Evolutionary conservation across 148 eudicot species (phyloP), one percentile per base, ranked within the genome.

Genomic region (Camellia sinensis): DNA sequence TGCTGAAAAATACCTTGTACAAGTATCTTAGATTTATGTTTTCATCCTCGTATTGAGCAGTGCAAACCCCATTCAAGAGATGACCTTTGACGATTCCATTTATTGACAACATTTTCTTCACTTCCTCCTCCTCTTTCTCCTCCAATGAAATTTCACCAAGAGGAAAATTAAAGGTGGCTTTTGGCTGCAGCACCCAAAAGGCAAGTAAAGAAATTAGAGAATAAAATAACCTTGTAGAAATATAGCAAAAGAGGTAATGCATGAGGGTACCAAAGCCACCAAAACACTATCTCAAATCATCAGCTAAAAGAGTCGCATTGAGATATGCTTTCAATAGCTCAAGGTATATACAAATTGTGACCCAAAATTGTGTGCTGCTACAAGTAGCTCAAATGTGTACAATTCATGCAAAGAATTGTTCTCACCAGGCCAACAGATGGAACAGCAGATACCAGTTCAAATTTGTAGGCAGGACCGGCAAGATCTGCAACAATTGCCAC

Each of bases 381-480:
- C 71, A 41, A 37, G 1, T 29, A 22, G 50, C 45, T 67, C 50
- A 77, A 77, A 19, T 53, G 61, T 1, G 43, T 4, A 66, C 57
- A 59, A 43, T 57, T 19, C 15, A 44, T 80, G 74, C 62, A 73
- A 71, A 69, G 62, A 46, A 59, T 74, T 21, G 48, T 79, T 22
- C 97, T 95, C 85, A 96, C 99, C 95, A 91, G 76, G 84, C 97
- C 95, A 87, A 88, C 79, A 67, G 91, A 85, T 54, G 99, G 99
- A 87, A 92, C 84, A 80, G 87, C 82, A 79, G 99, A 87, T 44
- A 92, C 82, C 79, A 93, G 69, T 83, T 93, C 90, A 79, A 93
- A 54, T 83, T 89, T 88, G 86, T 89, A 93, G 78, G 88, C 91
- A 22, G 98, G 91, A 84, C 89, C 89, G 76, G 92, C 89, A 86